Evolutionary conservation across 192 early-diverging fungal species (phyloP), one percentile per base, ranked within the genome.

Genomic region (Lobosporangium transversale): DNA sequence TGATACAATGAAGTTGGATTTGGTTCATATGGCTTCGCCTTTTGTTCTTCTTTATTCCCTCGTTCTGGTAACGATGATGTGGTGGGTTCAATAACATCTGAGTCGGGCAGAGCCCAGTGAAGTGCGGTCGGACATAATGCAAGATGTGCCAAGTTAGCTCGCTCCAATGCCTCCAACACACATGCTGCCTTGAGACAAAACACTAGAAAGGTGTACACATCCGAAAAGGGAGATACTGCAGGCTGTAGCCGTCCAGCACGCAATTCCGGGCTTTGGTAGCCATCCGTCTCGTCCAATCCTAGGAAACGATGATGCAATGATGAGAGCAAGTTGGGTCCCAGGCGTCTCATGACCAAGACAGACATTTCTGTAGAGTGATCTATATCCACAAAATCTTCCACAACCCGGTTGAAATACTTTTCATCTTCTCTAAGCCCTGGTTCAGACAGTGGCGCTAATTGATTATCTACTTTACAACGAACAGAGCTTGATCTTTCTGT

Each of bases 361-460:
- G 73, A 76, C 27, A 58, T 76, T 4, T 58, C 45, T 2, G 42
- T 27, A n/a, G n/a, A n/a, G 4, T 62, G 58, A 24, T 76, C 64
- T 20, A 76, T 3, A 23, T 76, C 73, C 7, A 76, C 11, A 54
- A 76, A 76, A n/a, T 76, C 73, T 18, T 67, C 73, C 7, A 76
- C 73, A 6, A 56, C 58, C 40, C 73, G 48, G 48, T 76, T 67
- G 18, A 76, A 76, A 47, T 76, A 76, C 31, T 66, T 62, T 56
- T 62, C 73, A 20, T 36, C 35, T 58, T 76, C 64, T 0, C 66
- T 59, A 2, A 66, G 40, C 26, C 65, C 71, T 32, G 45, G 7
- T 18, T 61, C 37, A n/a, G n/a, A n/a, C n/a, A n/a, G n/a, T 37
- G 49, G 20, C 26, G 11, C 49, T n/a, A n/a, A n/a, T n/a, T n/a